A percentile compares a stretch with the other conserved stretches of the same genome.
These are phyloP conservation scores for Sclerotinia subarctica DNA, from an alignment of 2,329 filamentous ascomycete genomes.

Conservation along the genomic window DNA sequence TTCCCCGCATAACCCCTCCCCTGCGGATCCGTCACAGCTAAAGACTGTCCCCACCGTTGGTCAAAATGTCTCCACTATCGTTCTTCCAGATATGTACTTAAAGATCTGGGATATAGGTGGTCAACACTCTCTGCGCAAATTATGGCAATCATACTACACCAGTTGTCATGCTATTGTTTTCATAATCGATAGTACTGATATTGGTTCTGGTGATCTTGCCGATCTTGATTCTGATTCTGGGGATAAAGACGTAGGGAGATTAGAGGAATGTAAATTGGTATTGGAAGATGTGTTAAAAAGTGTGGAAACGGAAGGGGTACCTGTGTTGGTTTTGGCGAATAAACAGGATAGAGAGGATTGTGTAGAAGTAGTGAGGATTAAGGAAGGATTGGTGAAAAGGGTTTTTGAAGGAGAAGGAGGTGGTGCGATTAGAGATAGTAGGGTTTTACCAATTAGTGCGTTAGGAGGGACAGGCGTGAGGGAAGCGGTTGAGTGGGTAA, in stretches of 20 bases:
- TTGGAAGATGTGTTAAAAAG: constrained; percentile 87
- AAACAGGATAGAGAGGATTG: constrained; percentile 98
- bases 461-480: constrained; percentile 81
- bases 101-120: constrained; percentile 99
- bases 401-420: constrained; percentile 95
- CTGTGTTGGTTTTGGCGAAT: constrained; percentile 87
- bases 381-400: constrained; percentile 91
- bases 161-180: constrained; percentile 97
- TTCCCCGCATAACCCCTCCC: constrained; percentile 57
- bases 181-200: constrained; percentile 92
- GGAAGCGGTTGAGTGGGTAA: constrained; percentile 96
- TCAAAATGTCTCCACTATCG: constrained; percentile 91
- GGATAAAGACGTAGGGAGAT: constrained; percentile 51
- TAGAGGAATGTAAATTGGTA: constrained; percentile 86
- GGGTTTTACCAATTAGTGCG: constrained; percentile 89
- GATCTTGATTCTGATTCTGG: constrained; percentile 2
- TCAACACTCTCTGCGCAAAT: constrained; percentile 79
- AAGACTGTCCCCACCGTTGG: constrained; percentile 96
- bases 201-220: constrained; percentile 64
- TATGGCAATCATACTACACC: constrained; percentile 96
- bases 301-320: constrained; percentile 85
- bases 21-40: constrained; percentile 57
- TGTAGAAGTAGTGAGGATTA: constrained; percentile 94
- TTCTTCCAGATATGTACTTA: constrained; percentile 90
- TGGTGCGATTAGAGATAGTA: constrained; percentile 78